phyloP scores from a whole-genome alignment of 2,329 filamentous ascomycete species.

The Cryphonectria parasitica region DNA sequence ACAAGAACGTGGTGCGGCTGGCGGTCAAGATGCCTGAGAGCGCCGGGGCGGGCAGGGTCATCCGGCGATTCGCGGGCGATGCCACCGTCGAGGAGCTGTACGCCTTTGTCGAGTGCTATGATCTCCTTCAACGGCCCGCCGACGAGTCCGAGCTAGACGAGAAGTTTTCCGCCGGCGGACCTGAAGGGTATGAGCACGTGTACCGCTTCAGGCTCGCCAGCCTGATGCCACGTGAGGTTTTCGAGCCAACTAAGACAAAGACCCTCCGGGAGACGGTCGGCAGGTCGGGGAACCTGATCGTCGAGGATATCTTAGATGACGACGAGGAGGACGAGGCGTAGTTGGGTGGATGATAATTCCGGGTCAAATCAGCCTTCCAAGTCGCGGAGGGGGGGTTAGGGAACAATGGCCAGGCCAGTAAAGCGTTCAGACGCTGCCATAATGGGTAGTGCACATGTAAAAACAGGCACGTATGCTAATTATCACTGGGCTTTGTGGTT shows the following conservation, averaged over 20 bases:
- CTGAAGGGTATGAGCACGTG: conserved; percentile 74
- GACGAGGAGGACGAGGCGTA: conserved; percentile 26
- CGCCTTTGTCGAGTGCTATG: conserved; percentile 92
- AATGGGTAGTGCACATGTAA: too few relatives aligned
- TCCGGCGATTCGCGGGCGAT: conserved; percentile 73
- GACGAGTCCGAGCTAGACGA: conserved; percentile 37
- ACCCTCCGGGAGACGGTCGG: conserved; percentile 77
- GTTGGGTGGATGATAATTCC: not conserved
- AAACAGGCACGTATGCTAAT: too few relatives aligned
- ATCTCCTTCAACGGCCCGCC: conserved; percentile 55
- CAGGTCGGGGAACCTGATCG: conserved; percentile 83
- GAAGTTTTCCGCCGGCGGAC: conserved; percentile 48
- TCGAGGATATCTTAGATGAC: conserved; percentile 61
- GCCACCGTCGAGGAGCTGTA: conserved; percentile 86
- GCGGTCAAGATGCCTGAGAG: conserved; percentile 66
- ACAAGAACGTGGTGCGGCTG: conserved; percentile 73
- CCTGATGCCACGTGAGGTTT: conserved; percentile 82
- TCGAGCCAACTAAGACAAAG: conserved; percentile 67
- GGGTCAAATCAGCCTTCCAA: too few relatives aligned
- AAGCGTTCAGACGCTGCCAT: too few relatives aligned
- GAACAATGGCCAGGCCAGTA: too few relatives aligned
- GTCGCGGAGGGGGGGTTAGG: too few relatives aligned
- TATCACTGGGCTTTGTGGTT: too few relatives aligned
- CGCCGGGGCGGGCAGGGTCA: conserved; percentile 70
- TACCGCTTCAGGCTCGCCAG: conserved; percentile 87